These are phyloP conservation scores for Saposhnikovia divaricata DNA, from an alignment of 129 eudicot species.

Conservation along the genomic window DNA sequence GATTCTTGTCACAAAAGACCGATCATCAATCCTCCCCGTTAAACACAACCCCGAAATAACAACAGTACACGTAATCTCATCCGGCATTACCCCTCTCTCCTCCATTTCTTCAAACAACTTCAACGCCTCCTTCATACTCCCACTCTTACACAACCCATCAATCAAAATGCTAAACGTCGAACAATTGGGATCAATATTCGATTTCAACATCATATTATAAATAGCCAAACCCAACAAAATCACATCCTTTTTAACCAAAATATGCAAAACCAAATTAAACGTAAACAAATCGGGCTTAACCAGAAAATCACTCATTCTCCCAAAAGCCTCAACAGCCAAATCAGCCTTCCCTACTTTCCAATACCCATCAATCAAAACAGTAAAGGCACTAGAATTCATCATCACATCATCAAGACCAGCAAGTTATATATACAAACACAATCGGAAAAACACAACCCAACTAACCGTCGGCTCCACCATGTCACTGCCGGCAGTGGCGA, in stretches of 20 bases:
- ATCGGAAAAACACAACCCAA: too few relatives aligned
- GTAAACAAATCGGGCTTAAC: constrained; percentile 41
- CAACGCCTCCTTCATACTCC: constrained; percentile 44
- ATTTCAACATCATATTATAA: constrained; percentile 72
- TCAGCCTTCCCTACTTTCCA: constrained; percentile 40
- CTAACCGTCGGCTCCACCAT: too few relatives aligned
- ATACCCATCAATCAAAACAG: constrained; percentile 48
- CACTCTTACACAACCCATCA: constrained; percentile 70
- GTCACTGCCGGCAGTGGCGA: too few relatives aligned
- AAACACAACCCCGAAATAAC: constrained; percentile 67
- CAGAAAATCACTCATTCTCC: constrained; percentile 63
- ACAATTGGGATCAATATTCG: constrained; percentile 32
- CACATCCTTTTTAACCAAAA: constrained; percentile 47
- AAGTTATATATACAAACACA: too few relatives aligned
- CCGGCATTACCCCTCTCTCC: constrained; percentile 46
- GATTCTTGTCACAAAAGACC: too few relatives aligned
- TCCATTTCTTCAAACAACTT: constrained; percentile 65
- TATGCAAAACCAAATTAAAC: constrained; percentile 43
- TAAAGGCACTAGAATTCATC: constrained; percentile 36
- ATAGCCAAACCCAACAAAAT: constrained; percentile 56
- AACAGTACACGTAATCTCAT: constrained; percentile 46
- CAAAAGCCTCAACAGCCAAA: constrained; percentile 55
- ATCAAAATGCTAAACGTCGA: constrained; percentile 68
- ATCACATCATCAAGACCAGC: too few relatives aligned
- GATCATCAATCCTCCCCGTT: constrained; percentile 53